A percentile compares a stretch with the other conserved stretches of the same genome.
phyloP scores from a whole-genome alignment of 208 protist genomes.

The Crithidia acanthocephali region DNA sequence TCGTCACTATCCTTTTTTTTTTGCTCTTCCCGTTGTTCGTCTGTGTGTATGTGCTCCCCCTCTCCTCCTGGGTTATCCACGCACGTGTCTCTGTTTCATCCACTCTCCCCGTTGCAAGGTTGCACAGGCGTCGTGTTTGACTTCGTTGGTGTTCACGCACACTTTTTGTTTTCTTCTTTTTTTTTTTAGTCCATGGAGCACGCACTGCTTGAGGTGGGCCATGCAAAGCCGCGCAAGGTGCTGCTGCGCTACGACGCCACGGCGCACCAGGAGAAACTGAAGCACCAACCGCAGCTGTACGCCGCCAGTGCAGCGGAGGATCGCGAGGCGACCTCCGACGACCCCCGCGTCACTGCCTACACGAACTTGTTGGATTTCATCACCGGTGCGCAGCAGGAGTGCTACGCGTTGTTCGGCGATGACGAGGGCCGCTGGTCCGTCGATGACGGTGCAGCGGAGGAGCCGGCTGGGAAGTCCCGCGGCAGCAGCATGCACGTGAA shows the following conservation, averaged over 20 bases:
- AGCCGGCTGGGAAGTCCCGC: background rate
- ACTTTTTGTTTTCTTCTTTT: background rate
- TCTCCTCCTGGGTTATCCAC: no score
- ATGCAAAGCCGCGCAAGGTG: slow-evolving; percentile 9
- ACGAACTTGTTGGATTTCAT: slow-evolving; percentile 58
- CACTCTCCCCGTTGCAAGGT: no score
- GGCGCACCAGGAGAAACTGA: slow-evolving; percentile 26
- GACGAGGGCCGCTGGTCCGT: slow-evolving; percentile 28
- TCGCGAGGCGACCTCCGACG: slow-evolving; percentile 12
- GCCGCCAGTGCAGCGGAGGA: slow-evolving; percentile 19
- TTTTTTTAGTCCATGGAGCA: slow-evolving; percentile 9
- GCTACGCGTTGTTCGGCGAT: slow-evolving; percentile 69
- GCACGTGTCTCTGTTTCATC: no score
- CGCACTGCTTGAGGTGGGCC: slow-evolving; percentile 27
- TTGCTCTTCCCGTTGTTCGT: no score
- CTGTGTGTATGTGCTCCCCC: no score
- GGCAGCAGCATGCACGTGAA: slow-evolving; percentile 29
- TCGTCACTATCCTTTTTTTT: no score
- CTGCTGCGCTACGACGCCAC: slow-evolving; percentile 28
- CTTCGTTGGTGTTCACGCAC: no score
- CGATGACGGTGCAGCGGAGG: slow-evolving; percentile 22
- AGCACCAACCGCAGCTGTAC: slow-evolving; percentile 29
- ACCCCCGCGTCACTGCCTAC: slow-evolving; percentile 33
- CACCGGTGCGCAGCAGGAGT: slow-evolving; percentile 49
- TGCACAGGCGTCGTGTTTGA: background rate